Base-by-base conservation (phyloP, 208 protist species). In the Leishmania martiniquensis region DNA sequence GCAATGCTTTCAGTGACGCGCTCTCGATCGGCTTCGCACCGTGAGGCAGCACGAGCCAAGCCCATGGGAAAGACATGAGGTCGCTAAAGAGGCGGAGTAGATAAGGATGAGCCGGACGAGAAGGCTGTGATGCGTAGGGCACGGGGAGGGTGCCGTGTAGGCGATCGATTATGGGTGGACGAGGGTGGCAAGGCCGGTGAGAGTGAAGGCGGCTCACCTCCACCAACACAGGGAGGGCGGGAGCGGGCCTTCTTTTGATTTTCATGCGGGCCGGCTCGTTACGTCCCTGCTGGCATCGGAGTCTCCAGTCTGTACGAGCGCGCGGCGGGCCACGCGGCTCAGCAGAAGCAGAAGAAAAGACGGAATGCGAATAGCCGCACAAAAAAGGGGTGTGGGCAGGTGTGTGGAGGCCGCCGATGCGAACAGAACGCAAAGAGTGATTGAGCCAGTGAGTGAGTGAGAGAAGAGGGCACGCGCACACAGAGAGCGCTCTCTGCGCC, bases 1-100 rank as follows among this genome's bases (percentile, higher is more conserved):
- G 6, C 47, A 12, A 57, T 57, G 52, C 10, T 57, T 4, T 25
- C 22, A 57, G 72, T 37, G 72, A 55, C 63, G 60, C 32, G 22
- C 34, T n/a, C 44, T 60, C 3, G n/a, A 49, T 17, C 49, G 59
- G 51, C 15, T 60, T 17, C 60, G 47, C 4, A 47, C 34, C 47
- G 54, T 4, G 44, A 71, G 63, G 34, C 32, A 72, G 10, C 67
- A 52, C 32, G 63, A 45, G 42, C 34, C 62, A 51, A 70, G 51
- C n/a, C 49, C 63, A 39, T 65, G 52, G 17, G 74, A 44, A 39
- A 72, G 74, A 37, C 34, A 37, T 37, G 57, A 62, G 25, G 51
- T 5, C 13, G 22, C 4, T 20, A 63, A 34, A 17, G 45, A 3
- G 7, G 52, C 13, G 49, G 34, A 13, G 37, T 29, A 59, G 60